Percentiles rank a stretch among this genome's conserved stretches.
These are phyloP conservation scores for Lachnellula suecica DNA, from an alignment of 2,329 filamentous ascomycete genomes.

Conservation along the genomic window DNA sequence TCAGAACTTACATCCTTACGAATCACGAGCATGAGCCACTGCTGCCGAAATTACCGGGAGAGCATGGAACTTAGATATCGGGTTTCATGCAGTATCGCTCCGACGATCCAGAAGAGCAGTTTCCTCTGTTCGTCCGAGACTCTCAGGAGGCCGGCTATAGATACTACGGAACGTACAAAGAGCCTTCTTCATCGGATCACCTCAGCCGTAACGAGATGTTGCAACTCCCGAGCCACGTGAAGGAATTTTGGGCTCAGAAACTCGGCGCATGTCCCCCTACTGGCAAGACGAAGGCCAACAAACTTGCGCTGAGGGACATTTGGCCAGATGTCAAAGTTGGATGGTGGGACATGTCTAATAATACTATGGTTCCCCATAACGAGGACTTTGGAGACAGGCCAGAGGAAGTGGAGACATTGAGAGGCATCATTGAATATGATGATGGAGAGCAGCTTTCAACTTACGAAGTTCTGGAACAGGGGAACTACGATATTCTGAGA, in stretches of 20 bases:
- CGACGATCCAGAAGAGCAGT: not conserved
- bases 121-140: constrained; percentile 1
- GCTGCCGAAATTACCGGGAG: not conserved
- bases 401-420: not conserved
- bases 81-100: not conserved
- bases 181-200: not conserved
- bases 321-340: constrained; percentile 1
- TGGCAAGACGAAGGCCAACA: not conserved
- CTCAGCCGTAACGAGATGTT: not conserved
- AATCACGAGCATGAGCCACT: constrained; percentile 1
- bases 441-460: not conserved
- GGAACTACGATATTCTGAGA: not conserved
- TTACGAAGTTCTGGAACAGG: not conserved
- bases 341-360: not conserved
- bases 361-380: not conserved
- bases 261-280: not conserved
- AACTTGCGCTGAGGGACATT: not conserved
- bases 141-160: not conserved
- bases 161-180: constrained; percentile 5
- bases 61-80: constrained; percentile 1
- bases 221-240: not conserved
- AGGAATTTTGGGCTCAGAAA: not conserved
- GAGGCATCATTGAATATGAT: not conserved
- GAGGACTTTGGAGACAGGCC: not conserved
- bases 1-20: not conserved